Percentiles rank a stretch among this genome's conserved stretches.
Evolutionary conservation across 106 monocot species (phyloP).

Genomic region (Allium sativum): DNA sequence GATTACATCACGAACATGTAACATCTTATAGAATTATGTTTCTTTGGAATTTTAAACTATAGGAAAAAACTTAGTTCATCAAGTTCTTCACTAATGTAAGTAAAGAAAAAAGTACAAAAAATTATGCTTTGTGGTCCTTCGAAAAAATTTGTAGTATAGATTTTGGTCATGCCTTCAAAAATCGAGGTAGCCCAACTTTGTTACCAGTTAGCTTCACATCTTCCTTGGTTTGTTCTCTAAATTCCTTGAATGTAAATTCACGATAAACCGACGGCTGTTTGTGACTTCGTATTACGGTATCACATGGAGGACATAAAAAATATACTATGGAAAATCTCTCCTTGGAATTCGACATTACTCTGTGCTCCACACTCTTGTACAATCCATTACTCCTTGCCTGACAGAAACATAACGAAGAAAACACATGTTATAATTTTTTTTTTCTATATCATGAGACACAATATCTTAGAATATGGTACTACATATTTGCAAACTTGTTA

Average conservation of each 20-base stretch:
- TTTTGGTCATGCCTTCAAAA: conserved; percentile 10
- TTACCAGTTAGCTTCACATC: conserved; percentile 29
- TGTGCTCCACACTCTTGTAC: conserved; percentile 44
- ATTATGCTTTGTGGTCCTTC: too few species aligned
- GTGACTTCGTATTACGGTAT: conserved; percentile 22
- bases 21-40: too few species aligned
- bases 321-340: conserved; percentile 47
- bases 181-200: conserved; percentile 43
- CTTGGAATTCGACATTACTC: conserved; percentile 26
- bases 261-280: conserved; percentile 14
- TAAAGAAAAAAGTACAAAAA: too few species aligned
- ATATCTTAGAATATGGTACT: too few species aligned
- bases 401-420: neutral
- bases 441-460: too few species aligned
- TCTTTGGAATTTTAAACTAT: too few species aligned
- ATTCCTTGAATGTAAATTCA: conserved; percentile 42
- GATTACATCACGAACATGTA: too few species aligned
- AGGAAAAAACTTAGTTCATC: too few species aligned
- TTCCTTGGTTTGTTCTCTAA: conserved; percentile 24
- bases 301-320: conserved; percentile 39
- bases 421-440: too few species aligned
- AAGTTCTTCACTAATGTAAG: too few species aligned
- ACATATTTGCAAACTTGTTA: too few species aligned
- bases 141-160: too few species aligned
- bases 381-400: conserved; percentile 48